Percentiles rank a stretch among this genome's conserved stretches.
Evolutionary conservation across 129 eudicot species (phyloP).

Genomic region (Escallonia herrerae): DNA sequence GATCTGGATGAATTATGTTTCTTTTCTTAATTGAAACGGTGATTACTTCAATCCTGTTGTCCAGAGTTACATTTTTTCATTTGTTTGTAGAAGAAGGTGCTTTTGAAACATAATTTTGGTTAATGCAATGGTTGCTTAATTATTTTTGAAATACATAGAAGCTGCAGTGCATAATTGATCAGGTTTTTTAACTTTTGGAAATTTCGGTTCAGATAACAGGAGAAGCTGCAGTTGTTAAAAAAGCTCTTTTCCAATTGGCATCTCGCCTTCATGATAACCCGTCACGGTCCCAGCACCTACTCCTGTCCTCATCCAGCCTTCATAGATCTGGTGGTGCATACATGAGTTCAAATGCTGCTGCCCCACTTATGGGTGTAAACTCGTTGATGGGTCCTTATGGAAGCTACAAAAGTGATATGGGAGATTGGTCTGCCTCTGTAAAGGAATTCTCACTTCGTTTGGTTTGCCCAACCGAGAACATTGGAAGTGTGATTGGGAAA

Average conservation of each 20-base stretch:
- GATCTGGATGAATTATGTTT: no score
- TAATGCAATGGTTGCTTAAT: no score
- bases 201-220: constrained; percentile 52
- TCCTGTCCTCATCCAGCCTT: constrained; percentile 53
- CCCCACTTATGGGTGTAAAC: constrained; percentile 31
- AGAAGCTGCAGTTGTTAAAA: constrained; percentile 53
- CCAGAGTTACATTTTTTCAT: no score
- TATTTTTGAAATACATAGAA: no score
- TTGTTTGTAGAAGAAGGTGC: no score
- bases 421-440: constrained; percentile 39
- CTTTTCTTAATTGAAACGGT: no score
- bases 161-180: constrained; percentile 1
- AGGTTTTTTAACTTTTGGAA: not conserved
- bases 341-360: constrained; percentile 35
- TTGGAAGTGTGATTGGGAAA: constrained; percentile 86
- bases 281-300: constrained; percentile 67
- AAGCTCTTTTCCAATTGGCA: constrained; percentile 69
- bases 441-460: constrained; percentile 76
- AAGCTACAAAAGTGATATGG: constrained; percentile 30
- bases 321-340: constrained; percentile 46
- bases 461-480: constrained; percentile 74
- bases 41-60: no score
- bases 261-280: constrained; percentile 83
- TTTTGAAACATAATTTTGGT: no score
- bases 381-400: constrained; percentile 71